Conservation (phyloP, 768 basidiomycete species). For the Suillus tomentosus region DNA sequence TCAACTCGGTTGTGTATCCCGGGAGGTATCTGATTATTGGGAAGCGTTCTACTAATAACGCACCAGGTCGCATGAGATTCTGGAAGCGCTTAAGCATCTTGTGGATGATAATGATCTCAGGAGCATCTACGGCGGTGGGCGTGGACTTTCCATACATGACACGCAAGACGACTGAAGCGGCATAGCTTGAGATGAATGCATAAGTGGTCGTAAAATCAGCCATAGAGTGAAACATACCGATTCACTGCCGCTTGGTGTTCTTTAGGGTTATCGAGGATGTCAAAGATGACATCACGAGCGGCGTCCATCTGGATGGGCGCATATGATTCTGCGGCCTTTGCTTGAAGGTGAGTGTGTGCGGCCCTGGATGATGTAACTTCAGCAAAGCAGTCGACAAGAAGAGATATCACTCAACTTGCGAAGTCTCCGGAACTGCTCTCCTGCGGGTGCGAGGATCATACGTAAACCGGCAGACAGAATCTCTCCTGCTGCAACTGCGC, state of each 20-base stretch:
- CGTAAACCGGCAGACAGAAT: slow-evolving; percentile 61
- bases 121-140: slow-evolving; percentile 30
- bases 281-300: slow-evolving; percentile 33
- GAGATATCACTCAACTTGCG: slow-evolving; percentile 42
- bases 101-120: slow-evolving; percentile 36
- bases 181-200: slow-evolving; percentile 24
- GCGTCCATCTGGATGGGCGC: slow-evolving; percentile 46
- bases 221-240: slow-evolving; percentile 42
- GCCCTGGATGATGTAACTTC: slow-evolving; percentile 38
- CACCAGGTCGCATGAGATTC: slow-evolving; percentile 38
- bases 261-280: slow-evolving; percentile 34
- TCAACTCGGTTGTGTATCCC: slow-evolving; percentile 59
- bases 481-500: slow-evolving; percentile 58
- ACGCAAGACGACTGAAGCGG: slow-evolving; percentile 38
- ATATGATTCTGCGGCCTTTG: slow-evolving; percentile 52
- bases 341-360: slow-evolving; percentile 59
- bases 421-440: slow-evolving; percentile 62
- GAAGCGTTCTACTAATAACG: slow-evolving; percentile 36
- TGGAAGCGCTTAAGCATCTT: slow-evolving; percentile 38
- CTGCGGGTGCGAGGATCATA: slow-evolving; percentile 54
- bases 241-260: slow-evolving; percentile 59
- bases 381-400: background rate
- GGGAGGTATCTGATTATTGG: slow-evolving; percentile 52
- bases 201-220: slow-evolving; percentile 42
- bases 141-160: slow-evolving; percentile 38